Base-by-base conservation (phyloP, 495 filamentous ascomycete species). In the Parathielavia appendiculata region DNA sequence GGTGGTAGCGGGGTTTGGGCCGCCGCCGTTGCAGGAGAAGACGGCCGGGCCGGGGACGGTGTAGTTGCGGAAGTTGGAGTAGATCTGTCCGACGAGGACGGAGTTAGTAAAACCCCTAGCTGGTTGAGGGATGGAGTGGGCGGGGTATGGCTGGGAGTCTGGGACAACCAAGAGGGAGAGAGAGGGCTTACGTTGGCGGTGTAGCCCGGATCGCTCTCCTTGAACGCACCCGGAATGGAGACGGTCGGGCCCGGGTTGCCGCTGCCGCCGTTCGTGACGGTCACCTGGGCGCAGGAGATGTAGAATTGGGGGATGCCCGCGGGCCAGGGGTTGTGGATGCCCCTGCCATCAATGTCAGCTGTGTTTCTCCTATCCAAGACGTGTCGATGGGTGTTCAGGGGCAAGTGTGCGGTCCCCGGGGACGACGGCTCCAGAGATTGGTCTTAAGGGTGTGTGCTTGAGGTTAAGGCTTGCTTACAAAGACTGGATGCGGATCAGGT, bases 401-500 rank as follows among this genome's bases (percentile, higher is more conserved):
- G n/a, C n/a, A n/a, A n/a, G n/a, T n/a, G n/a, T n/a, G n/a, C n/a
- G n/a, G n/a, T n/a, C n/a, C n/a, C n/a, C n/a, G n/a, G n/a, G n/a
- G n/a, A n/a, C n/a, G n/a, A n/a, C n/a, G n/a, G n/a, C n/a, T n/a
- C n/a, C n/a, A n/a, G n/a, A n/a, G n/a, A n/a, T n/a, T n/a, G n/a
- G n/a, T n/a, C n/a, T n/a, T n/a, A n/a, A n/a, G n/a, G n/a, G n/a
- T n/a, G n/a, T n/a, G n/a, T n/a, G n/a, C n/a, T n/a, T n/a, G n/a
- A n/a, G n/a, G n/a, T n/a, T n/a, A n/a, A n/a, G n/a, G n/a, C n/a
- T 6, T 30, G 26, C 26, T 30, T 30, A 30, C 26, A 86, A 75
- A 30, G 76, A 75, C 66, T 86, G 82, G 54, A 82, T 81, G 5
- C 84, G 74, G 47, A 86, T 64, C 34, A 87, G 81, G 60, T 87